Evolutionary conservation across 2,329 filamentous ascomycete species (phyloP), one percentile per base, ranked within the genome.

Genomic region (Tolypocladium sp.): DNA sequence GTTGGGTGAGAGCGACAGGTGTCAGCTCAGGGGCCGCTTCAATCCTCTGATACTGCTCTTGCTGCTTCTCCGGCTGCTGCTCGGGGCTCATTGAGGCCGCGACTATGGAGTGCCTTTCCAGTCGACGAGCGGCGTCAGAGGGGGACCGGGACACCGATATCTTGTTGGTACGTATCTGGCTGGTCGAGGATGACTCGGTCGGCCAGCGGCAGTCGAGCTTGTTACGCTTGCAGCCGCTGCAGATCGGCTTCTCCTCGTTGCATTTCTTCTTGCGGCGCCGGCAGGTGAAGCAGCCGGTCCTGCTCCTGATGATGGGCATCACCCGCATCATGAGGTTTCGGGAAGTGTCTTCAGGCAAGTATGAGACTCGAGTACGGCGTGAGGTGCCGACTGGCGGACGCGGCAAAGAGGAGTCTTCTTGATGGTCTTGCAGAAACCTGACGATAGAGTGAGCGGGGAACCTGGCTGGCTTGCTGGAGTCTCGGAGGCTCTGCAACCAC

Each of bases 251-350:
- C 62, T 77, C 74, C 69, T 83, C 80, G 63, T 82, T 79, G 66
- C 80, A 83, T 63, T 79, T 76, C 63, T 82, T 81, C 69, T 82
- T 83, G 61, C 79, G 74, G 42, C 79, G 77, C 62, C 78, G 75
- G 69, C 77, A 80, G 35, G 76, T 79, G 67, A 79, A 70, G 69
- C 77, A 80, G 59, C 76, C 76, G 20, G 75, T 73, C 63, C 74
- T 65, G 62, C 67, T 70, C 60, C 71, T 66, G 58, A 74, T 72
- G 61, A 73, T 72, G 60, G 71, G 71, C 63, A 69, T 68, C 49
- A 67, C 66, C 57, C 69, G 65, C 67, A 71, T 70, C 56, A 30
- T 61, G 30, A 15, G 17, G 22, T 15, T 30, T 37, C 27, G 41
- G 25, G 17, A 9, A 20, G 27, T 9, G 44, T n/a, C 27, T 33